Percentiles rank a stretch among this genome's conserved stretches.
phyloP scores from a whole-genome alignment of 441 rosid genomes.

The Adansonia grandidieri region DNA sequence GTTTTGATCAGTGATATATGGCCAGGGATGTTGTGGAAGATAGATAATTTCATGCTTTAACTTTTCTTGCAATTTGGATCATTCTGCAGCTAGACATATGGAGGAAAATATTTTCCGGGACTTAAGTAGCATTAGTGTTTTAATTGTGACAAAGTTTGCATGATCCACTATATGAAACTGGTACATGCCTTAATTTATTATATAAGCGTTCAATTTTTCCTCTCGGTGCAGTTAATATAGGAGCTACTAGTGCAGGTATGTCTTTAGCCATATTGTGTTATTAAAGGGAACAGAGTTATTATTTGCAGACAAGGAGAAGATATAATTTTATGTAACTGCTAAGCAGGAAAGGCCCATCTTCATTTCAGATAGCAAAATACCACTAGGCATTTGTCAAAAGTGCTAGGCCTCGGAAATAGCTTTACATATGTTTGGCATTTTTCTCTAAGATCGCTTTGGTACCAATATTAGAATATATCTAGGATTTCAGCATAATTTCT shows the following conservation, averaged over 20 bases:
- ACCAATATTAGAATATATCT: background rate
- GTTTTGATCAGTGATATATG: slow-evolving; percentile 5
- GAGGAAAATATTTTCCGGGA: background rate
- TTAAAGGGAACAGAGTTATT: background rate
- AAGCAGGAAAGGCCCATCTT: background rate
- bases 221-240: background rate
- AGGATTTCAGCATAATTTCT: background rate
- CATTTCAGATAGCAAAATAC: background rate
- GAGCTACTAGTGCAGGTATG: background rate
- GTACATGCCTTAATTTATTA: background rate
- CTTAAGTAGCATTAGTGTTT: background rate
- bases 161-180: background rate
- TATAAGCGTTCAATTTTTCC: background rate
- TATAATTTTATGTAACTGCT: background rate
- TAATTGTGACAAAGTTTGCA: slow-evolving; percentile 2
- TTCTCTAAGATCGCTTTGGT: background rate
- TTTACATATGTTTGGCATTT: background rate
- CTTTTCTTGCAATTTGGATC: background rate
- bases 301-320: slow-evolving; percentile 3
- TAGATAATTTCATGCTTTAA: background rate
- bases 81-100: background rate
- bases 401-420: slow-evolving; percentile 1
- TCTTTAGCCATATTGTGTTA: background rate
- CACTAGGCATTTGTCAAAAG: background rate
- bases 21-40: background rate